Evolutionary conservation across 257 asterid species (phyloP), one percentile per base, ranked within the genome.

Genomic region (Coffea eugenioides): DNA sequence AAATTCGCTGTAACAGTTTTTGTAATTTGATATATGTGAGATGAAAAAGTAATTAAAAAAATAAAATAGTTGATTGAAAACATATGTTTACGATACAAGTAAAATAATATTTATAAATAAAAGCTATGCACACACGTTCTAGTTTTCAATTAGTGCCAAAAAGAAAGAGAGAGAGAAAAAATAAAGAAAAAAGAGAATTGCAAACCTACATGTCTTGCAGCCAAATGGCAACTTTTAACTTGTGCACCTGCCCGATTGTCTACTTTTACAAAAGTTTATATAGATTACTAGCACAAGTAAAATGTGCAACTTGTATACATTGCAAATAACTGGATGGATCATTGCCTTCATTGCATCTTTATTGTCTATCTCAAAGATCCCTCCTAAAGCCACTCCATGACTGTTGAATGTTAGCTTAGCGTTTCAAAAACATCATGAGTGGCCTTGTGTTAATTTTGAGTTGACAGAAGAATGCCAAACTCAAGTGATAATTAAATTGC

Each of bases 141-240:
- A 57, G 1, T 57, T 20, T 5, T 25, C 20, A 5, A 57, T 57
- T 57, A 52, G 59, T 52, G 23, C 1, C 25, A 57, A 21, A 7
- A 20, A 0, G 23, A 57, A 1, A 20, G 27, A 57, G 3, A 52
- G 0, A 57, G 11, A 5, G 6, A 6, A 20, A 57, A 21, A 57
- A 0, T 13, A 15, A 57, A 57, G 6, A 23, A 7, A 57, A 21
- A 20, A 4, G 13, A 57, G 21, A 16, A 56, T 16, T 1, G 8
- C n/a, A 56, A 59, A 59, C 27, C 13, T 64, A 25, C 69, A 64
- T 64, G 36, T 64, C 23, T 39, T 62, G n/a, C 43, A 31, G 49
- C 74, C 78, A 72, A 72, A 72, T 72, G 73, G 27, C 70, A 51
- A 69, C 78, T 80, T 79, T 64, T 31, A 79, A 34, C 31, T 46